Evolutionary conservation across 192 early-diverging fungal genomes (phyloP).

Genomic region (Podila horticola): DNA sequence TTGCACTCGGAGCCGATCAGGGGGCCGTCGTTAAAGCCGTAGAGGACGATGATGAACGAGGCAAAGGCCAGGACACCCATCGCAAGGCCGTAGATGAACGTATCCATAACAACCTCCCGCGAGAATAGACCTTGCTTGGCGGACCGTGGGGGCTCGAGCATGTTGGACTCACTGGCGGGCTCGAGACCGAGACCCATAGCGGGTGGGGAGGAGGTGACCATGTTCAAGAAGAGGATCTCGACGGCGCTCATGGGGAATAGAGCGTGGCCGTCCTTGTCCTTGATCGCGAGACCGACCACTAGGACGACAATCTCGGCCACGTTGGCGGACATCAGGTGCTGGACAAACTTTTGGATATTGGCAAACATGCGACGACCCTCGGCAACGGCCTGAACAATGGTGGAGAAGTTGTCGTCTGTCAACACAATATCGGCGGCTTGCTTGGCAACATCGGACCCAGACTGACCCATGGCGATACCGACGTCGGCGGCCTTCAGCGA

Average conservation of each 20-base stretch:
- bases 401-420: conserved; percentile 83
- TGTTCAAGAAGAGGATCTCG: conserved; percentile 81
- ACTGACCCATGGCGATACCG: conserved; percentile 88
- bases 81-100: conserved; percentile 68
- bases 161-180: conserved; percentile 66
- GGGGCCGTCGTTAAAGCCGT: conserved; percentile 66
- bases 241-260: conserved; percentile 82
- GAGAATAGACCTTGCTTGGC: conserved; percentile 70
- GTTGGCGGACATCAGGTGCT: conserved; percentile 75
- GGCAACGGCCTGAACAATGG: conserved; percentile 80
- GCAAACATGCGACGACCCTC: conserved; percentile 84
- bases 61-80: conserved; percentile 70
- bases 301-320: conserved; percentile 79
- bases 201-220: conserved; percentile 80
- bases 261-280: conserved; percentile 60
- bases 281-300: conserved; percentile 76
- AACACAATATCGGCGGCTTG: conserved; percentile 90
- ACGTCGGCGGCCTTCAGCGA: conserved; percentile 77
- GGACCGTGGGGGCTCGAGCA: conserved; percentile 75
- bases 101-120: conserved; percentile 69
- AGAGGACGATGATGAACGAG: conserved; percentile 70
- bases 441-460: conserved; percentile 93
- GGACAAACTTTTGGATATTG: conserved; percentile 81
- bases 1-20: conserved; percentile 68
- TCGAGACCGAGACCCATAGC: conserved; percentile 83